Percentiles rank a stretch among this genome's conserved stretches.
Evolutionary conservation across 768 basidiomycete genomes (phyloP).

Genomic region (Trametes coccinea): DNA sequence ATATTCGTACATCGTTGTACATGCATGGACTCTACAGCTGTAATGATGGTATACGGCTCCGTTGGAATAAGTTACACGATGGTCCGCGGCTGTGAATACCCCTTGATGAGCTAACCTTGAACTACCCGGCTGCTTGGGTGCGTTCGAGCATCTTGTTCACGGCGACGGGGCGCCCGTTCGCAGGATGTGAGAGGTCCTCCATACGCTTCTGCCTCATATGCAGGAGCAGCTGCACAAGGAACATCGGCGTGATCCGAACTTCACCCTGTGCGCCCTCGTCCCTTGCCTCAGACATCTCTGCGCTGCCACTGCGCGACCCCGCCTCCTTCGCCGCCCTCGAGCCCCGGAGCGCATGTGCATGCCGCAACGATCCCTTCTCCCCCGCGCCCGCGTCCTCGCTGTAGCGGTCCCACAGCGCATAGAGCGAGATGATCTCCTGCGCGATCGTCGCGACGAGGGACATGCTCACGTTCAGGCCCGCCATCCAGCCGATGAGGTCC

Average conservation of each 20-base stretch:
- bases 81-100: no score
- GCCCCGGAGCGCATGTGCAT: slow-evolving; percentile 9
- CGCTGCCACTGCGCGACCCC: slow-evolving; percentile 29
- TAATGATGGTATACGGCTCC: slow-evolving; percentile 3
- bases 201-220: slow-evolving; percentile 69
- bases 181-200: slow-evolving; percentile 53
- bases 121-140: slow-evolving; percentile 49
- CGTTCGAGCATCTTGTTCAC: slow-evolving; percentile 77
- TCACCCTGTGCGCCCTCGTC: slow-evolving; percentile 21
- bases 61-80: no score
- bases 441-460: slow-evolving; percentile 79
- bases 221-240: slow-evolving; percentile 56
- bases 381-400: slow-evolving; percentile 55
- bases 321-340: slow-evolving; percentile 11
- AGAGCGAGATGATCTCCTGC: slow-evolving; percentile 89
- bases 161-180: slow-evolving; percentile 50
- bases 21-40: slow-evolving; percentile 3
- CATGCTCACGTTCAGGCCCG: slow-evolving; percentile 83
- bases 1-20: slow-evolving; percentile 11
- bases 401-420: slow-evolving; percentile 86
- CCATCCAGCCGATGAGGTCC: slow-evolving; percentile 81
- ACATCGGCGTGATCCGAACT: slow-evolving; percentile 52
- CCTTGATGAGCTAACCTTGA: background rate
- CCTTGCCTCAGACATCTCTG: slow-evolving; percentile 29
- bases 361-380: slow-evolving; percentile 7